These are phyloP conservation scores for Corymbia citriodora DNA, from an alignment of 441 rosid species.

Conservation along the genomic window DNA sequence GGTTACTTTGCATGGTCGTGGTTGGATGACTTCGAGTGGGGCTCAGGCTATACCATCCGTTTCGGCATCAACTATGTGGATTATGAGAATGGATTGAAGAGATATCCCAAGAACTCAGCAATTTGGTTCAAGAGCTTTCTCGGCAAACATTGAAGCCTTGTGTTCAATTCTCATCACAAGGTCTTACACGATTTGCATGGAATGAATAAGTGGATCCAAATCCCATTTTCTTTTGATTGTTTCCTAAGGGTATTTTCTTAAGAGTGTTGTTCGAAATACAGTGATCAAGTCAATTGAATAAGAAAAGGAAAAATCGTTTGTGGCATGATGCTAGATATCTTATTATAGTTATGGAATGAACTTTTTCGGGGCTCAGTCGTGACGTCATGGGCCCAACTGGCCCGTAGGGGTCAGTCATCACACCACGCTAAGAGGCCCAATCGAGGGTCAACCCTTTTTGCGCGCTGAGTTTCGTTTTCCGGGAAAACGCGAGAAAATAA, in stretches of 20 bases:
- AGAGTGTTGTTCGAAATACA: neutral
- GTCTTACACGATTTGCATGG: neutral
- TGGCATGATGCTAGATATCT: too few relatives aligned
- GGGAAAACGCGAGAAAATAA: neutral
- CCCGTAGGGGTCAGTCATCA: neutral
- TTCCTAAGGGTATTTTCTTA: neutral
- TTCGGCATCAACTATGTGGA: neutral
- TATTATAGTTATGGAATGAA: neutral
- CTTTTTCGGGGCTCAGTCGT: neutral
- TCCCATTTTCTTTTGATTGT: neutral
- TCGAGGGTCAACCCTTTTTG: neutral
- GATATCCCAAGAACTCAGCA: neutral
- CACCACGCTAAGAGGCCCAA: neutral
- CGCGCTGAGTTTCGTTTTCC: neutral
- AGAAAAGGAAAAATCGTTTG: neutral
- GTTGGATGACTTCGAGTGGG: neutral
- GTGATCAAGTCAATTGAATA: neutral
- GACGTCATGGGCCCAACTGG: neutral
- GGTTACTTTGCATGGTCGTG: neutral
- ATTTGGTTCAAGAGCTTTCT: neutral
- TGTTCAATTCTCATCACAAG: too few relatives aligned
- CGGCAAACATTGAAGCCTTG: neutral
- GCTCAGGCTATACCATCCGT: neutral
- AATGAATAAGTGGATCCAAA: neutral
- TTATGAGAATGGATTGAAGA: neutral